These are phyloP conservation scores for maize (Zea mays) DNA, from an alignment of 176 grass and related monocot species.

Conservation along the genomic window DNA sequence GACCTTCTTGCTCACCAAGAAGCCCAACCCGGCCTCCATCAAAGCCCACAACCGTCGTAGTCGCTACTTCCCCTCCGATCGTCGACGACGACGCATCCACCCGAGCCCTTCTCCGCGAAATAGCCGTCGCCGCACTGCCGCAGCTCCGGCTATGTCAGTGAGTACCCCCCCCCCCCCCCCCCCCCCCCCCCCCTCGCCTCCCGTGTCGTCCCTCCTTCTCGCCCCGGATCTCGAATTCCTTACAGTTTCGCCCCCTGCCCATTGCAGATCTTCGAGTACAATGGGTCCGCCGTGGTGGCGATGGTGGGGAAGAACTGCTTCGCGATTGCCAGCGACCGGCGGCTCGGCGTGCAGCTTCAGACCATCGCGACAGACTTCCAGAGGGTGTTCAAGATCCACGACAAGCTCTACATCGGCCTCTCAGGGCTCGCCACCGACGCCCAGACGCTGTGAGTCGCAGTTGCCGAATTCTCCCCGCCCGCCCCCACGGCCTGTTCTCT, in stretches of 20 bases:
- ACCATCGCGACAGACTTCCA: slow-evolving; percentile 94
- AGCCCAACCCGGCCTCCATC: slow-evolving; percentile 22
- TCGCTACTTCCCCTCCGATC: neutral
- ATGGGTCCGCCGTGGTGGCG: slow-evolving; percentile 88
- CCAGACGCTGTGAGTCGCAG: slow-evolving; percentile 70
- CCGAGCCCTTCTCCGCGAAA: neutral
- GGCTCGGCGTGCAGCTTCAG: slow-evolving; percentile 94
- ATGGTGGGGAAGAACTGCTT: slow-evolving; percentile 99
- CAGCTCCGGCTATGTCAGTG: slow-evolving; percentile 53
- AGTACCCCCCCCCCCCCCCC: neutral
- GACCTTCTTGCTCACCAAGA: slow-evolving; percentile 54
- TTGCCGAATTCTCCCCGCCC: neutral
- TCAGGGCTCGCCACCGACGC: slow-evolving; percentile 89
- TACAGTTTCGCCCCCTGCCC: neutral
- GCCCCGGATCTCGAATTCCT: slow-evolving; percentile 14
- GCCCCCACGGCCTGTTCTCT: neutral
- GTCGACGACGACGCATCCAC: neutral
- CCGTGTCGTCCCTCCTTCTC: neutral
- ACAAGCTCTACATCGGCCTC: slow-evolving; percentile 88
- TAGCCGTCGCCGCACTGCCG: neutral
- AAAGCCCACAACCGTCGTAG: neutral
- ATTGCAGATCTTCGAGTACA: slow-evolving; percentile 95
- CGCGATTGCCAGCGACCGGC: slow-evolving; percentile 89
- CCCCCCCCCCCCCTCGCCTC: neutral
- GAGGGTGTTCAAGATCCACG: slow-evolving; percentile 91